Base-by-base conservation (phyloP, 345 rosid species). In the Alliaria petiolata region DNA sequence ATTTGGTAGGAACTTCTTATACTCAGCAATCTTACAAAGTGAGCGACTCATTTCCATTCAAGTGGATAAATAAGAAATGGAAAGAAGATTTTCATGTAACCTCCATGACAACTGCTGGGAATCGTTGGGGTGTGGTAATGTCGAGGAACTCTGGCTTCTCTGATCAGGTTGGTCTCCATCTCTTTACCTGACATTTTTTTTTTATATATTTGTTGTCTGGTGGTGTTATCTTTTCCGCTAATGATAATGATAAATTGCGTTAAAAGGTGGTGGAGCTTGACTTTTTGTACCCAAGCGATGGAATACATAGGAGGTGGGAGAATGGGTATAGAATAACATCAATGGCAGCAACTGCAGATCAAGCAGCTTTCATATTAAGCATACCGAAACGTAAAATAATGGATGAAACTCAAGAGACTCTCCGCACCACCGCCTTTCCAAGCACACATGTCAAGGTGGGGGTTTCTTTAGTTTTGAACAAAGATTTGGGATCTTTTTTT, bases 1-100 rank as follows among this genome's bases (percentile, higher is more conserved):
- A 36, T 71, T n/a, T 38, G 36, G 26, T 84, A 91, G 96, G 93
- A 53, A 95, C 98, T 3, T 68, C 72, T 17, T 93, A 85, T 66
- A 65, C 81, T 81, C 99, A 95, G 80, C 98, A 95, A 65, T 95
- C 99, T 3, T 95, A 92, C 78, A 95, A 95, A 87, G 96, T 92
- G 8, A 88, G 98, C 0, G 98, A 92, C 40, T 79, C 92, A 16
- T 95, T 95, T 80, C 99, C 99, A 22, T 95, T 76, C 69, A 92
- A 95, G 73, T 95, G 98, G 97, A 90, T 95, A 54, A 95, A 88
- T 80, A 95, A 90, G 74, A 95, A 95, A 62, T 92, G 98, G 99
- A 89, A 79, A 80, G 99, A 95, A 81, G 99, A 89, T 33, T 95
- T 95, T 68, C 84, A 78, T 66, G 97, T 95, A 30, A 95, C 99